Base-by-base conservation (phyloP, 148 eudicot genomes). In the Camellia granthamiana region DNA sequence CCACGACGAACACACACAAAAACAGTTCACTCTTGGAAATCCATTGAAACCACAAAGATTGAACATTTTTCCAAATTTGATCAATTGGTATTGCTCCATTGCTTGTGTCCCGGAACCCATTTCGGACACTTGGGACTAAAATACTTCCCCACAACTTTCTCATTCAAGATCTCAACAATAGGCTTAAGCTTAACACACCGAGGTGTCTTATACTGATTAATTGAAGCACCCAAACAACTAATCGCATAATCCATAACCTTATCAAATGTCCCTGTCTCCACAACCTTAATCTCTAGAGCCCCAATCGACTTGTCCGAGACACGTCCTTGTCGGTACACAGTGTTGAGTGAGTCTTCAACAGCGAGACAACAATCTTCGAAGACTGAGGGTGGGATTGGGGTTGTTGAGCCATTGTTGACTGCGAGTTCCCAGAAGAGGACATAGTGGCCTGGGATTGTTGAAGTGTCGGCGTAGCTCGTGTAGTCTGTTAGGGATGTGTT, bases 201-300 rank as follows among this genome's bases (percentile, higher is more conserved):
- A 13, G 99, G 99, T 0, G 99, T 86, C 82, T 96, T 96, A 63
- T 96, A 96, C 88, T 96, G 99, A 55, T 96, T 93, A 15, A 96
- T 93, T 0, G 99, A 96, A 1, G 99, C 99, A 7, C 99, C 99
- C 16, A 93, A 81, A 80, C 51, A 42, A 1, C 97, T 93, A n/a
- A 96, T 92, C 0, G 97, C 92, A 79, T 85, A 90, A 55, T 92
- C 97, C 97, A 92, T 92, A 0, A 92, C 79, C 88, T 92, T 90
- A 76, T 92, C 94, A 38, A 92, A 92, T 0, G 92, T 92, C 60
- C 97, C 97, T 3, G 56, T 14, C 54, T 92, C 92, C 2, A 92
- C 94, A 62, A 90, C 81, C 88, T 87, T 89, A 15, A 92, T 84
- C 87, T 92, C 94, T n/a, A 92, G 81, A 0, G 97, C 86, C 7